Conservation (phyloP, 805 yeast genomes). For the Starmerella roubikii region DNA sequence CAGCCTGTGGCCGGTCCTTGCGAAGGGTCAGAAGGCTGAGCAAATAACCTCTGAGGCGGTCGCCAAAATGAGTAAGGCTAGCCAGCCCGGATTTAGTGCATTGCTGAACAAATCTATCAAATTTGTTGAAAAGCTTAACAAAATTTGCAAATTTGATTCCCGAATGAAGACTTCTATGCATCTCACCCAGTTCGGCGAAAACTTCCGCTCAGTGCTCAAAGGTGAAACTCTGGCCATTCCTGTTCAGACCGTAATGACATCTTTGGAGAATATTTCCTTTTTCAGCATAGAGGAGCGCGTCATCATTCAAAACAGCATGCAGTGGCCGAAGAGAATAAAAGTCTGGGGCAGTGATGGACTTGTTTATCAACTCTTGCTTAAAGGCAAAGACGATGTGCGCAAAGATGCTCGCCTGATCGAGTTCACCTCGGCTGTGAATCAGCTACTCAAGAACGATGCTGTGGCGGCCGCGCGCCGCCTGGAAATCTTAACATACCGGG, state of each 20-base stretch:
- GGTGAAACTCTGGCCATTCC: constrained; percentile 20
- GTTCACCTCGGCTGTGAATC: constrained; percentile 73
- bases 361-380: constrained; percentile 64
- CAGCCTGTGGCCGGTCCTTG: constrained; percentile 71
- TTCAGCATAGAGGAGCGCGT: constrained; percentile 57
- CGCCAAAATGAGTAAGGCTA: not conserved
- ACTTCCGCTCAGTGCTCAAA: constrained; percentile 4
- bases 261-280: constrained; percentile 24
- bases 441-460: constrained; percentile 47
- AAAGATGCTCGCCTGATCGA: constrained; percentile 93
- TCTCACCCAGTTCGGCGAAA: constrained; percentile 9
- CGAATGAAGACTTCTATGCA: constrained; percentile 1
- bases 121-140: constrained; percentile 7
- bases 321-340: constrained; percentile 67
- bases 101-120: not conserved
- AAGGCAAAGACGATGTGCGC: constrained; percentile 78
- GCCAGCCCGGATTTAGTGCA: not conserved
- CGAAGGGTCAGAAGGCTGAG: constrained; percentile 22
- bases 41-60: constrained; percentile 7
- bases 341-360: constrained; percentile 67
- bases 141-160: constrained; percentile 5
- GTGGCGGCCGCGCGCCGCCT: constrained; percentile 65
- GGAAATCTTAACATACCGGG: constrained; percentile 69
- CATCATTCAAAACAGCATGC: constrained; percentile 64
- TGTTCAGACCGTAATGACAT: constrained; percentile 17